Conservation (phyloP, 441 rosid species). For the Isatis lusitanica region DNA sequence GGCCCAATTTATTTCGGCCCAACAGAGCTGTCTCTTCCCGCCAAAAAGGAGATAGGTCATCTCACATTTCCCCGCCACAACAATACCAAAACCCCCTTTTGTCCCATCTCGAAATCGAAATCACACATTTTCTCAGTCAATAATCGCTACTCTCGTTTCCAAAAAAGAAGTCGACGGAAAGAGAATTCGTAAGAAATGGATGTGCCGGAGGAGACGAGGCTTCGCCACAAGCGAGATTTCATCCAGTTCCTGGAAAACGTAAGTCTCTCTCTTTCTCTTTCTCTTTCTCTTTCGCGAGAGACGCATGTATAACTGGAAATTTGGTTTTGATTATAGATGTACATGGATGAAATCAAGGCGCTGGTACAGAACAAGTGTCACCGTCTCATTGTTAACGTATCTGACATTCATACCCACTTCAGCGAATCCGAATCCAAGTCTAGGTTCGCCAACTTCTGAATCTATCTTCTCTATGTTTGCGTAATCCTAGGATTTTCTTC, state of each 20-base stretch:
- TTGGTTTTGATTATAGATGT: constrained; percentile 44
- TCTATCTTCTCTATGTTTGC: neutral
- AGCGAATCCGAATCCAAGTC: constrained; percentile 58
- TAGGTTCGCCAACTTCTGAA: constrained; percentile 39
- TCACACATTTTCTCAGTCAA: neutral
- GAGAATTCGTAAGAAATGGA: constrained; percentile 47
- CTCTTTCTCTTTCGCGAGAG: neutral
- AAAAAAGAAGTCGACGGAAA: neutral
- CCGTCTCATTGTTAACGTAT: constrained; percentile 87
- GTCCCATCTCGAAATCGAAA: neutral
- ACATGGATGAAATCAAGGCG: constrained; percentile 78
- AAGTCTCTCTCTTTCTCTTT: neutral
- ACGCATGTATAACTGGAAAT: neutral
- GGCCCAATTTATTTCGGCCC: neutral
- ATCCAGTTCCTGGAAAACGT: constrained; percentile 77
- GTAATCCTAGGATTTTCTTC: too few species aligned
- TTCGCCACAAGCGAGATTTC: constrained; percentile 80
- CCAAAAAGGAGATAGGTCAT: constrained; percentile 36
- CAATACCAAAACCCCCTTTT: neutral
- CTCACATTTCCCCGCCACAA: constrained; percentile 51
- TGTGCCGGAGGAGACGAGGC: constrained; percentile 45
- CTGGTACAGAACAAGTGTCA: constrained; percentile 86
- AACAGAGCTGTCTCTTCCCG: constrained; percentile 44
- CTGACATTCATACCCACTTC: constrained; percentile 80
- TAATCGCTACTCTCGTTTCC: neutral